Evolutionary conservation across 371 early-diverging fungal species (phyloP).

Genomic region (Circinella minor): DNA sequence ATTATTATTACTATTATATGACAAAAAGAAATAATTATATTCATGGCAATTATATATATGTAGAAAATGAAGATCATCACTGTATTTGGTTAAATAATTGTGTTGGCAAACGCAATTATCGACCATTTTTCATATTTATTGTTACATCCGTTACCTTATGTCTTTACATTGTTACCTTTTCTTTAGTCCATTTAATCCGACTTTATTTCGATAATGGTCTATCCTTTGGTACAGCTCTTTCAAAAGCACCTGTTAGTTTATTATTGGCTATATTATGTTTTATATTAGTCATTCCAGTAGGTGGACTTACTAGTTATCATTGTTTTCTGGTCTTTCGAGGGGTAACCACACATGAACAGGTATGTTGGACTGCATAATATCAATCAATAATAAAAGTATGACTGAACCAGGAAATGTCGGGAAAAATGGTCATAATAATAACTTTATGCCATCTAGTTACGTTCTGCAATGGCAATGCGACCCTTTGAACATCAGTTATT

Average conservation of each 20-base stretch:
- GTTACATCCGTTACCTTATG: slow-evolving; percentile 57
- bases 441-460: slow-evolving; percentile 33
- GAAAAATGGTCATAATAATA: neutral
- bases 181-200: slow-evolving; percentile 61
- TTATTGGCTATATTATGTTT: slow-evolving; percentile 69
- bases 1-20: no score
- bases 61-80: slow-evolving; percentile 87
- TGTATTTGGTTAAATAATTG: slow-evolving; percentile 96
- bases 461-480: slow-evolving; percentile 51
- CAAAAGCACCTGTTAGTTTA: slow-evolving; percentile 54
- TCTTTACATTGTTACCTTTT: slow-evolving; percentile 59
- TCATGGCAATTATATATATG: no score
- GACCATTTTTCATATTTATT: slow-evolving; percentile 82
- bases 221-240: slow-evolving; percentile 27
- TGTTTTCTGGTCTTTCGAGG: slow-evolving; percentile 71
- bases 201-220: slow-evolving; percentile 34
- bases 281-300: slow-evolving; percentile 67
- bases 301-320: slow-evolving; percentile 78
- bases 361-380: slow-evolving; percentile 25
- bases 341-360: slow-evolving; percentile 89
- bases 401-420: no score
- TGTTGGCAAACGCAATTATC: slow-evolving; percentile 90
- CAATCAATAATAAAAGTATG: no score
- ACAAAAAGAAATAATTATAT: no score
- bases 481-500: slow-evolving; percentile 55